These are phyloP conservation scores for Colletotrichum theobromicola DNA, from an alignment of 2,329 filamentous ascomycete genomes.

Conservation along the genomic window DNA sequence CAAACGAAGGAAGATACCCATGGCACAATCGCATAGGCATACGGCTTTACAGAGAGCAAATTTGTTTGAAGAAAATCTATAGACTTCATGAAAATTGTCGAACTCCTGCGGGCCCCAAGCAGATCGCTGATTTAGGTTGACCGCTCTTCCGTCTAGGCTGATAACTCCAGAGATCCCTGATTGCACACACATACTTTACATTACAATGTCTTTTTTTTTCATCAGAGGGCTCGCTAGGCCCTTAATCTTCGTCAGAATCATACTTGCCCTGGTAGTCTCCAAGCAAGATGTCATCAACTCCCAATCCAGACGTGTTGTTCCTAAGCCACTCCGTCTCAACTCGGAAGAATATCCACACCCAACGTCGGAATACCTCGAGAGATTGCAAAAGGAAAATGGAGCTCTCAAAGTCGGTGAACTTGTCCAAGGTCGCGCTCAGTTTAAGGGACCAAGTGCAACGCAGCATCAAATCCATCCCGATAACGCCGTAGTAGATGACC, in stretches of 20 bases:
- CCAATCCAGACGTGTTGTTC: conserved; percentile 54
- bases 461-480: conserved; percentile 78
- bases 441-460: conserved; percentile 93
- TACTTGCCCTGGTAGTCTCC: conserved; percentile 72
- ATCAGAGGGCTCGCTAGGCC: background rate
- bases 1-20: background rate
- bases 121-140: background rate
- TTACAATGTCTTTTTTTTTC: conserved; percentile 11
- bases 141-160: background rate
- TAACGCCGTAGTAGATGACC: conserved; percentile 81
- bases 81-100: background rate
- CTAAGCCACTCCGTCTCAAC: conserved; percentile 92
- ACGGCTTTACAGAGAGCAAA: background rate
- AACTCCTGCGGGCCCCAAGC: background rate
- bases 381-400: conserved; percentile 89
- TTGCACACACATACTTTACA: conserved; percentile 13
- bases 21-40: background rate
- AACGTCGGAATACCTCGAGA: conserved; percentile 85
- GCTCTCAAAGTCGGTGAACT: conserved; percentile 84
- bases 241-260: conserved; percentile 29
- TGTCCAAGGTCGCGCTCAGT: conserved; percentile 80
- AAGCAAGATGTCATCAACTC: conserved; percentile 75
- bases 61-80: background rate
- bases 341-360: conserved; percentile 97
- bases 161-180: conserved; percentile 7